Percentiles rank a stretch among this genome's conserved stretches.
These are phyloP conservation scores for Talaromyces sp. DNA, from an alignment of 2,329 filamentous ascomycete species.

Conservation along the genomic window DNA sequence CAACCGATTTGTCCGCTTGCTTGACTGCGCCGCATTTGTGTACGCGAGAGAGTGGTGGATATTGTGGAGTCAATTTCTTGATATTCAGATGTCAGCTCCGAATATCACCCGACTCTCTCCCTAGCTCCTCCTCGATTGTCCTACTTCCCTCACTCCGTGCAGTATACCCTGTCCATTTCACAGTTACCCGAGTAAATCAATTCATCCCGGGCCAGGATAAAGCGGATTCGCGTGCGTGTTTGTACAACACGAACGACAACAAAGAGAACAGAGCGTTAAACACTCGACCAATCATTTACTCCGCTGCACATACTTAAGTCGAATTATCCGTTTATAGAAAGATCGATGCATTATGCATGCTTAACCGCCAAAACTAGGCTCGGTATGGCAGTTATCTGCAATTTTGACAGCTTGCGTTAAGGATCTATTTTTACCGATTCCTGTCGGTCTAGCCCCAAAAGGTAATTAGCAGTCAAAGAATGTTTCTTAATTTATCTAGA, in stretches of 20 bases:
- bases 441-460: not conserved
- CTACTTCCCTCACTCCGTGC: not conserved
- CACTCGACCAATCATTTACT: not conserved
- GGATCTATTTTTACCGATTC: constrained; percentile 8
- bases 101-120: constrained; percentile 1
- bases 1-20: not conserved
- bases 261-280: constrained; percentile 5
- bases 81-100: not conserved
- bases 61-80: constrained; percentile 5
- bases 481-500: constrained; percentile 15
- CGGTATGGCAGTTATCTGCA: constrained; percentile 5
- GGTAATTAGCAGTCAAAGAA: not conserved
- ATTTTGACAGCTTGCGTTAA: not conserved
- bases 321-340: constrained; percentile 5
- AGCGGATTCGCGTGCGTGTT: not conserved
- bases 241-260: not conserved
- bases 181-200: not conserved
- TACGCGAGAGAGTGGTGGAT: not conserved
- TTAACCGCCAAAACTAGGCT: constrained; percentile 6
- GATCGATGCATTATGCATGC: not conserved
- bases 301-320: not conserved
- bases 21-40: constrained; percentile 7
- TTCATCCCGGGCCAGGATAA: not conserved
- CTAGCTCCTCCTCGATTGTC: not conserved
- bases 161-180: not conserved